A percentile compares a stretch with the other conserved stretches of the same genome.
Evolutionary conservation across 169 alveolate genomes (phyloP).

Genomic region (Plasmodium gallinaceum): DNA sequence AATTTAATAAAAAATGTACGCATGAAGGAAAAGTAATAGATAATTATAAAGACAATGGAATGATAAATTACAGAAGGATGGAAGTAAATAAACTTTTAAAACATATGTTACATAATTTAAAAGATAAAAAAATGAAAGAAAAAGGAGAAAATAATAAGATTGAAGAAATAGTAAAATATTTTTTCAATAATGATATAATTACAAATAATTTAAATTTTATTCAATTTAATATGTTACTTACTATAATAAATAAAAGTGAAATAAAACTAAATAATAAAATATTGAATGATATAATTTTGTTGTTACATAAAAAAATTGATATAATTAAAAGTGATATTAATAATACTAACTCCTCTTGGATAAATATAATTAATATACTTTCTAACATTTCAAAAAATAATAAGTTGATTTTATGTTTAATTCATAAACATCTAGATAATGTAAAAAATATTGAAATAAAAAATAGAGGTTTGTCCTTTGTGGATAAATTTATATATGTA

Average conservation of each 20-base stretch:
- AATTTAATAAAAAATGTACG: not conserved
- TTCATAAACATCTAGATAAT: conserved; percentile 11
- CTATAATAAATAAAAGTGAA: conserved; percentile 38
- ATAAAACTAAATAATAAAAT: conserved; percentile 44
- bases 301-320: conserved; percentile 34
- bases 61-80: conserved; percentile 4
- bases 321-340: conserved; percentile 11
- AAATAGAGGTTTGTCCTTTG: not conserved
- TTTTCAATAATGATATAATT: conserved; percentile 26
- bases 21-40: not conserved
- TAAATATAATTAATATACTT: conserved; percentile 41
- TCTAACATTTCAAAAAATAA: conserved; percentile 35
- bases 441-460: not conserved
- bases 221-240: conserved; percentile 64
- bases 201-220: conserved; percentile 31
- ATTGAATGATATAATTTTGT: conserved; percentile 23
- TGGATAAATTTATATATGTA: conserved; percentile 30
- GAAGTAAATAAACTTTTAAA: conserved; percentile 27
- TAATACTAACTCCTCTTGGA: conserved; percentile 62
- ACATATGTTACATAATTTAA: not conserved
- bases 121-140: conserved; percentile 15
- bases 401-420: conserved; percentile 17
- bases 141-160: conserved; percentile 8
- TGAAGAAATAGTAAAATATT: conserved; percentile 22
- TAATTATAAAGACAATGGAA: not conserved